phyloP scores from a whole-genome alignment of 2,329 filamentous ascomycete species.

The Arthrobotrys conoides region DNA sequence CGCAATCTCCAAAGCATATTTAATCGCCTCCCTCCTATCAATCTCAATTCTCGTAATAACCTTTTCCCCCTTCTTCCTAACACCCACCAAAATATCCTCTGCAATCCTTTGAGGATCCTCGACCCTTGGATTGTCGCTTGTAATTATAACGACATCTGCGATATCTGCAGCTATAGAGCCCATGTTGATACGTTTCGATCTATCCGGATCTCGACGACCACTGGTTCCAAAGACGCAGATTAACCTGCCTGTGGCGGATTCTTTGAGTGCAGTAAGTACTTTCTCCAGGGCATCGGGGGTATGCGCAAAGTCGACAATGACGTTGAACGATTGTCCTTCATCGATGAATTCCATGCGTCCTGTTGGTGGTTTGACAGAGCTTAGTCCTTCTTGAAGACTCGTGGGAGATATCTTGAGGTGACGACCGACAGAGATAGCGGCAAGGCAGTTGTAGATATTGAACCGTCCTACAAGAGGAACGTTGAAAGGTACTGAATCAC shows the following conservation, averaged over 20 bases:
- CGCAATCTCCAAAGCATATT: constrained; percentile 39
- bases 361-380: constrained; percentile 11
- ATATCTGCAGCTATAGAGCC: constrained; percentile 30
- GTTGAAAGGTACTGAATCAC: constrained; percentile 16
- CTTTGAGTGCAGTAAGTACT: constrained; percentile 32
- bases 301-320: constrained; percentile 49
- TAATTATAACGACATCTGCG: constrained; percentile 39
- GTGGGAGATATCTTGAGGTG: constrained; percentile 14
- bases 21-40: constrained; percentile 41
- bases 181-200: constrained; percentile 34
- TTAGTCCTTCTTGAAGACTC: constrained; percentile 20
- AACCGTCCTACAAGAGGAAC: constrained; percentile 36
- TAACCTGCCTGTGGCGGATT: constrained; percentile 5
- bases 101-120: constrained; percentile 34
- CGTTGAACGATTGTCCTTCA: constrained; percentile 40
- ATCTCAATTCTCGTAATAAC: constrained; percentile 8
- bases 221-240: constrained; percentile 44
- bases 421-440: constrained; percentile 14
- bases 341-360: constrained; percentile 53
- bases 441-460: constrained; percentile 42
- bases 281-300: constrained; percentile 23
- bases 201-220: constrained; percentile 27
- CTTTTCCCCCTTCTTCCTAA: constrained; percentile 5
- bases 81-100: constrained; percentile 32
- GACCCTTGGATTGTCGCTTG: constrained; percentile 41